phyloP scores from a whole-genome alignment of 1,284 basidiomycete species.

The Puccinia sorghi region DNA sequence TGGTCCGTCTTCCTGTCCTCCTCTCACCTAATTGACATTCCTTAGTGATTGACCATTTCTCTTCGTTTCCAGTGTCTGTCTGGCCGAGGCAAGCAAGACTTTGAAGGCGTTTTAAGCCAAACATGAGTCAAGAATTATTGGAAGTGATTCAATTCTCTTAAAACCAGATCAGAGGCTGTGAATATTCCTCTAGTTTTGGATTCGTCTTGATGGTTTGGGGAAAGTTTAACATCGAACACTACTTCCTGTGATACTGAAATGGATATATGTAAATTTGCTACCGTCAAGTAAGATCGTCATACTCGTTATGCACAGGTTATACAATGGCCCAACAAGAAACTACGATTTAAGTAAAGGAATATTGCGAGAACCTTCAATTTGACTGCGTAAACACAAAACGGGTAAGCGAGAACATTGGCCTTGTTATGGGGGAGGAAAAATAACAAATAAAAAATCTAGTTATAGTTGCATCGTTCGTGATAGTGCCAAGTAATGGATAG shows the following conservation, averaged over 20 bases:
- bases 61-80: conserved; percentile 64
- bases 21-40: neutral
- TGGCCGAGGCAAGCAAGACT: conserved; percentile 91
- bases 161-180: neutral
- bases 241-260: neutral
- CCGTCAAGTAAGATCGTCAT: neutral
- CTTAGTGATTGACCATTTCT: neutral
- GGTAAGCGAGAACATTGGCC: neutral
- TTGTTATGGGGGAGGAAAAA: neutral
- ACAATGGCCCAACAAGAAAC: neutral
- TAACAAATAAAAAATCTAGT: neutral
- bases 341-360: neutral
- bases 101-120: conserved; percentile 60
- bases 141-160: neutral
- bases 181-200: neutral
- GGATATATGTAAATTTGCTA: neutral
- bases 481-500: neutral
- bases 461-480: neutral
- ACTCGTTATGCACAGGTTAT: neutral
- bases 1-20: conserved; percentile 60
- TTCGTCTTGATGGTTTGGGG: neutral
- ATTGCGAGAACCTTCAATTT: neutral
- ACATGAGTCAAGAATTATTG: conserved; percentile 3
- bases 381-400: conserved; percentile 6
- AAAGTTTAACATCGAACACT: neutral